These are phyloP conservation scores for Leucosporidium scottii DNA, from an alignment of 768 basidiomycete genomes.

Conservation along the genomic window DNA sequence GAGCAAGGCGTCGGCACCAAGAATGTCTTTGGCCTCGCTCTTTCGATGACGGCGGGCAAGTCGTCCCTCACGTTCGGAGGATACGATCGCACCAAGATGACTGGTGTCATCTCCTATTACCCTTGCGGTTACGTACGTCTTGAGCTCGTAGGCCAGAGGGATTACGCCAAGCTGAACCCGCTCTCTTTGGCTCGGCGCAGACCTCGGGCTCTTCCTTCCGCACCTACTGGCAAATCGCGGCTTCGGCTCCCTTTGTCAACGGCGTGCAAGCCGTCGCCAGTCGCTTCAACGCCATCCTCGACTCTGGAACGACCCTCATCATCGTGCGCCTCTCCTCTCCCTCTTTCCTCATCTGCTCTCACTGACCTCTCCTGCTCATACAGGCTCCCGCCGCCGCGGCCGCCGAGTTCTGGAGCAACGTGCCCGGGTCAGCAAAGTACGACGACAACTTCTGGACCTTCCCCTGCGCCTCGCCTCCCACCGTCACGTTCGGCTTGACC, in stretches of 20 bases:
- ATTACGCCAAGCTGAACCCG: conserved; percentile 9
- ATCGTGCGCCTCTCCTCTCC: no score
- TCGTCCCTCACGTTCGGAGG: no score
- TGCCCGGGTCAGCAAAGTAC: background rate
- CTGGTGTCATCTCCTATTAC: background rate
- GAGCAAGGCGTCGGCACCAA: no score
- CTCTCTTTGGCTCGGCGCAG: background rate
- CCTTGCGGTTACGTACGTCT: background rate
- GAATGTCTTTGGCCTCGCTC: no score
- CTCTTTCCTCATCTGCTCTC: no score
- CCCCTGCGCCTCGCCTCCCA: conserved; percentile 38
- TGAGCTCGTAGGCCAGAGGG: no score
- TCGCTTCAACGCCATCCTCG: conserved; percentile 17
- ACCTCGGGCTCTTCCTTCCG: background rate
- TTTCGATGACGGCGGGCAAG: no score
- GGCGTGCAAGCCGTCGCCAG: background rate
- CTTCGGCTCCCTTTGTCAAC: background rate
- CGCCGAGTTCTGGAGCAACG: no score
- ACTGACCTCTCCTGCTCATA: no score
- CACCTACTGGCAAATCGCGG: conserved; percentile 27
- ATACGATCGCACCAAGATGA: no score
- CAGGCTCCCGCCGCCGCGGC: no score
- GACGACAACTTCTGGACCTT: conserved; percentile 9
- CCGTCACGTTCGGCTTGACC: conserved; percentile 15
- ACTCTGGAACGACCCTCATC: conserved; percentile 2